phyloP scores from a whole-genome alignment of 208 protist species.

The Tritrichomonas foetus region DNA sequence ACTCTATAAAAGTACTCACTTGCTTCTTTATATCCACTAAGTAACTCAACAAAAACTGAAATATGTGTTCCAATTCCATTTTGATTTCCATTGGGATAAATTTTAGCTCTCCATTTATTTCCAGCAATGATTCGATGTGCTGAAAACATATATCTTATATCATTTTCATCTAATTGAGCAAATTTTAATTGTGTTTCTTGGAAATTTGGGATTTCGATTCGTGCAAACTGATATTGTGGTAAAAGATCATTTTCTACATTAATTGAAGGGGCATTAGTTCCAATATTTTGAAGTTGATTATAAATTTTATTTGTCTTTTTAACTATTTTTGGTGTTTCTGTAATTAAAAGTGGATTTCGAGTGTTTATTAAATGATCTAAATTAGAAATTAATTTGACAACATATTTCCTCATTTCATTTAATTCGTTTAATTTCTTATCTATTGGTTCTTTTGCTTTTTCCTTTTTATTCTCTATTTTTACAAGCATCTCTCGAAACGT shows the following conservation, averaged over 20 bases:
- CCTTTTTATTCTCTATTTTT: background rate
- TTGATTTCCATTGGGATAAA: conserved; percentile 34
- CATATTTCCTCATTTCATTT: no score
- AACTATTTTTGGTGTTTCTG: no score
- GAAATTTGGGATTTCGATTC: background rate
- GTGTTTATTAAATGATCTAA: no score
- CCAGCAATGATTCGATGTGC: background rate
- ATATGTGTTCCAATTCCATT: background rate
- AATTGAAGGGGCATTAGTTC: no score
- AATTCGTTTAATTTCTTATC: no score
- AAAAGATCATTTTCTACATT: background rate
- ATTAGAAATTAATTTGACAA: no score
- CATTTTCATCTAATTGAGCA: background rate
- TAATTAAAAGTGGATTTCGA: no score
- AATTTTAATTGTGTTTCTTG: background rate
- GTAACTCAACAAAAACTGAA: background rate
- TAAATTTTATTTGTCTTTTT: background rate
- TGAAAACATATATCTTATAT: background rate
- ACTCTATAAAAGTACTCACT: conserved; percentile 7
- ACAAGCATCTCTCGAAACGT: background rate
- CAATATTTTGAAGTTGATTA: background rate
- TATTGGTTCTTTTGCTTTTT: no score
- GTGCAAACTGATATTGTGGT: background rate
- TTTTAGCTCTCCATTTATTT: conserved; percentile 27
- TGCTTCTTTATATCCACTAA: background rate